Base-by-base conservation (phyloP, 2,329 filamentous ascomycete genomes). In the Fusarium pseudocircinatum region DNA sequence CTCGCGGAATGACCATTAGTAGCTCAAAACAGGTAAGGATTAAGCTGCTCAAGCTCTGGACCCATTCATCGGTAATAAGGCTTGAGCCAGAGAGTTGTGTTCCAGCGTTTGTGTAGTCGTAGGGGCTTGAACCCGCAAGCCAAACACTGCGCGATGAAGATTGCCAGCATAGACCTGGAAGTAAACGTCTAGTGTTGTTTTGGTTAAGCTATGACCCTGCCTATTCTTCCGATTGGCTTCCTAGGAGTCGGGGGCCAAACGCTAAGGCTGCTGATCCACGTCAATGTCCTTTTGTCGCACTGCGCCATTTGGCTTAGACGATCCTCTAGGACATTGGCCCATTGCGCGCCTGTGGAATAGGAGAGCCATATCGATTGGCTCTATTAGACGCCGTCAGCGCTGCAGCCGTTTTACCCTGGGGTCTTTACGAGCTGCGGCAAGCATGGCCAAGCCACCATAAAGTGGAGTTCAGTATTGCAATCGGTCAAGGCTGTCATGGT, bases 141-240 rank as follows among this genome's bases (percentile, higher is more conserved):
- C 58, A 69, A 49, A 72, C 49, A 60, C 66, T 70, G 59, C 53
- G 63, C 65, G 62, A 66, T 71, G 71, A 59, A 68, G 73, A 71
- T 57, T 73, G 62, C 71, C 61, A 60, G 74, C 69, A 78, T 76
- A 54, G 74, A 67, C 74, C 73, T 68, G 69, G 74, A 46, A 68
- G 68, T 50, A 68, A 54, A 69, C 44, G 53, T 36, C 42, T 43
- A 74, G 54, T 59, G 50, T 62, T 64, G 60, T 56, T 73, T 63
- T 59, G 58, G 63, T 63, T 65, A 68, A 69, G 75, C 64, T 73
- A 70, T 74, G 62, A 67, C 70, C 46, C 64, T 73, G 70, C 63
- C 70, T 75, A 77, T 77, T 78, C 74, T 78, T 80, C 78, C 78
- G 78, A 80, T 78, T 78, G 77, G 78, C 67, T 71, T 71, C 64